Evolutionary conservation across 2,329 filamentous ascomycete genomes (phyloP), one percentile per base, ranked within the genome.

Genomic region (Botrytis deweyae): DNA sequence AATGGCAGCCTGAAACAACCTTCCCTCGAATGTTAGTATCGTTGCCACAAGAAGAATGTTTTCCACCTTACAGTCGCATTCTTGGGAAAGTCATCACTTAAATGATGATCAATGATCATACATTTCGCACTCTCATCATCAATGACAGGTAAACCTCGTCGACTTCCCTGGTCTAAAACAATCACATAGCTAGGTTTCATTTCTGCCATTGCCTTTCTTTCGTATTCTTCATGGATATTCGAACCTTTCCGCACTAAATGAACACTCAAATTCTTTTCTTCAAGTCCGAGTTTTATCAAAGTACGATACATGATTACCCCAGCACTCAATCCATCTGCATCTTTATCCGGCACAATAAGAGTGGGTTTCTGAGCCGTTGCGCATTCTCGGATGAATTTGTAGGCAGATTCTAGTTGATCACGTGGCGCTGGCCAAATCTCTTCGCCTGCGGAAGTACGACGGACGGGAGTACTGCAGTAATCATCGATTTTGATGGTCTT

Each of bases 311-410:
- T 80, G 44, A 92, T 92, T 1, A 87, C 87, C 0, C 90, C 91
- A 3, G 90, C 88, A 3, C 87, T 87, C 4, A 93, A 83, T 0
- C 90, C 91, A 80, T 92, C 90, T 4, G 89, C 89, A 77, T 92
- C 90, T 78, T 92, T 92, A 79, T 92, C 90, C 0, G 91, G 91
- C 0, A 92, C 85, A 22, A 93, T 88, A 29, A 92, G 81, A 1
- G 87, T 88, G 52, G 82, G 84, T 73, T 88, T 84, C 16, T 85
- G 81, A 18, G 87, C 82, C 25, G 82, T 78, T 29, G 85, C 88
- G 80, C 89, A 91, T 80, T 89, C 85, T 64, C 80, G 82, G 69
- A 92, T 88, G 68, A 91, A 88, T 2, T 81, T 77, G 69, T 88
- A 84, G 4, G 90, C 90, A 12, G 81, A 81, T 16, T 87, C 82